phyloP scores from a whole-genome alignment of 352 stramenopile species.

The Globisporangium paroecandrum region DNA sequence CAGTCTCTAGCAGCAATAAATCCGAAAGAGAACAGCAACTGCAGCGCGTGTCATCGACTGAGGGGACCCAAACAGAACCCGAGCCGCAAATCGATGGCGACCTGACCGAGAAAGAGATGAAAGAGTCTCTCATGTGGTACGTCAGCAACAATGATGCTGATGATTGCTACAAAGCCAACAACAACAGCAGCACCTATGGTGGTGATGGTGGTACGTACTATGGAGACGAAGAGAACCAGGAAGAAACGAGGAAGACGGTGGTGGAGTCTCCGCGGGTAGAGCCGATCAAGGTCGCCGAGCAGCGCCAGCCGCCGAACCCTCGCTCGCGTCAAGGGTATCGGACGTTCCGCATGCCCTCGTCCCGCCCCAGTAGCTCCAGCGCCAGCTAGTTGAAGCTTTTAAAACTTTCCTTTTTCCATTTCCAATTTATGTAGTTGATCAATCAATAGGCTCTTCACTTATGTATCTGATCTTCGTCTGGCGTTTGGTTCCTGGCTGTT shows the following conservation, averaged over 20 bases:
- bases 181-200: background rate
- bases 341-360: slow-evolving; percentile 45
- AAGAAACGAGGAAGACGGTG: slow-evolving; percentile 6
- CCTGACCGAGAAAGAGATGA: slow-evolving; percentile 56
- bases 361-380: slow-evolving; percentile 15
- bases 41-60: background rate
- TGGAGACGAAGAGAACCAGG: slow-evolving; percentile 18
- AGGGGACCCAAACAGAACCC: background rate
- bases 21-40: background rate
- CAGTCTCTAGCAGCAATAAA: background rate
- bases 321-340: slow-evolving; percentile 46
- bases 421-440: no score
- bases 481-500: background rate
- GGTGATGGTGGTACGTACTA: background rate
- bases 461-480: background rate
- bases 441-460: background rate
- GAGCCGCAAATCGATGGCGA: slow-evolving; percentile 33
- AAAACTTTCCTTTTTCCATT: background rate
- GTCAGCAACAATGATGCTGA: slow-evolving; percentile 9
- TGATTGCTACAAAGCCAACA: background rate
- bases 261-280: slow-evolving; percentile 47
- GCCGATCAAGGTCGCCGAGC: slow-evolving; percentile 41
- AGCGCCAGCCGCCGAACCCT: slow-evolving; percentile 44
- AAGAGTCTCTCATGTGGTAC: slow-evolving; percentile 40
- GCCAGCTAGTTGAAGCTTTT: background rate